phyloP scores from a whole-genome alignment of 2,329 filamentous ascomycete genomes.

The Monosporascus sp. region DNA sequence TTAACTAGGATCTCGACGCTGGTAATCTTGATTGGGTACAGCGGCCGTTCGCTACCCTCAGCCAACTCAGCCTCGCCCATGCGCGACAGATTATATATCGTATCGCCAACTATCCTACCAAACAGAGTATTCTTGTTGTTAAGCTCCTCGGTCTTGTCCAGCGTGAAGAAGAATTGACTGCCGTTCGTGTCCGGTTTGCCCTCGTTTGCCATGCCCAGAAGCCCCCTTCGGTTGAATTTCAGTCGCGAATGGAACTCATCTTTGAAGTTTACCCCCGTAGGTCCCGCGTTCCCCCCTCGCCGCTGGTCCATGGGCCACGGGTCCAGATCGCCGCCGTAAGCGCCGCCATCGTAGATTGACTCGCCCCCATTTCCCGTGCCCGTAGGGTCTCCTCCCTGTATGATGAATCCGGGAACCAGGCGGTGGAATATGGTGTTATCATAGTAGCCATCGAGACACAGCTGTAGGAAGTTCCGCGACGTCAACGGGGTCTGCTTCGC shows the following conservation, averaged over 20 bases:
- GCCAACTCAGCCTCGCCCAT: constrained; percentile 85
- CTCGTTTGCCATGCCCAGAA: constrained; percentile 95
- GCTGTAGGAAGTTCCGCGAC: constrained; percentile 92
- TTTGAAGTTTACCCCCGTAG: constrained; percentile 56
- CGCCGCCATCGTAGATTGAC: constrained; percentile 84
- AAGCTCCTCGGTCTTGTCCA: constrained; percentile 79
- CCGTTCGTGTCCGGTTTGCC: constrained; percentile 75
- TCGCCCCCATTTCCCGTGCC: constrained; percentile 89
- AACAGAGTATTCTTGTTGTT: constrained; percentile 91
- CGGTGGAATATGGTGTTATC: constrained; percentile 91
- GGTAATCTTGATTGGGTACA: constrained; percentile 80
- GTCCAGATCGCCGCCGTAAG: constrained; percentile 67
- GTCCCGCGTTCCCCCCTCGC: constrained; percentile 55
- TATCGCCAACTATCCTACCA: constrained; percentile 85
- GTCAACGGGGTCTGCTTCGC: constrained; percentile 90
- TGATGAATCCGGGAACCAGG: constrained; percentile 82
- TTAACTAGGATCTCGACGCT: constrained; percentile 73
- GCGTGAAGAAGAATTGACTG: constrained; percentile 95
- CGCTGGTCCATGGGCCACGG: constrained; percentile 65
- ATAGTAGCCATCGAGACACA: constrained; percentile 94
- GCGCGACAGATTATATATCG: constrained; percentile 91
- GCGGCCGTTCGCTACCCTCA: constrained; percentile 72
- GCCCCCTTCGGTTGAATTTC: constrained; percentile 85
- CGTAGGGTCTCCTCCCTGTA: constrained; percentile 93
- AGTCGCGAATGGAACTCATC: constrained; percentile 91